Evolutionary conservation across 129 eudicot genomes (phyloP).

Genomic region (Artemisia argyi): DNA sequence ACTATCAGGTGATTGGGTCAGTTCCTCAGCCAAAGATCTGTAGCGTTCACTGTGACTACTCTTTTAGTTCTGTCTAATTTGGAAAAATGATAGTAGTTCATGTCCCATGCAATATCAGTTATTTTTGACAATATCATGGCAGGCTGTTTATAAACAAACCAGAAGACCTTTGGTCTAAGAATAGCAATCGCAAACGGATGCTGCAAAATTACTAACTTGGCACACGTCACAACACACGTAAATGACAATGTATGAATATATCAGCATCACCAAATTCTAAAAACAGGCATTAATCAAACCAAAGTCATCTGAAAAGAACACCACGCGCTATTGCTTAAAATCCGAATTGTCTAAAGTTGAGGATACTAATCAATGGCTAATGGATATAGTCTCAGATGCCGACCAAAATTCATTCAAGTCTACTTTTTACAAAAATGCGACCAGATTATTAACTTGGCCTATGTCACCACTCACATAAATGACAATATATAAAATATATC

Average conservation of each 20-base stretch:
- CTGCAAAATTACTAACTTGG: too few species aligned
- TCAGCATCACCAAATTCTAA: constrained; percentile 3
- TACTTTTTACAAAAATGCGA: background rate
- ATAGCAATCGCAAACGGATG: too few species aligned
- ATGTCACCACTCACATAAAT: background rate
- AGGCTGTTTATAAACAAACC: background rate
- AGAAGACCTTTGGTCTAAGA: background rate
- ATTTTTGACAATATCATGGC: background rate
- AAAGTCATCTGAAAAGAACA: background rate
- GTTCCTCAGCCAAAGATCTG: background rate
- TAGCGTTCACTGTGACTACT: background rate
- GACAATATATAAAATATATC: background rate
- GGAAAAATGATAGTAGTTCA: background rate
- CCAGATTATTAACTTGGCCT: background rate
- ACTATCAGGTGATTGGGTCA: background rate
- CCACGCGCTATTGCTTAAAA: background rate
- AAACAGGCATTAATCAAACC: background rate
- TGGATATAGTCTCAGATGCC: background rate
- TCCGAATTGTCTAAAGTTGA: background rate
- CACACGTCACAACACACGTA: too few species aligned
- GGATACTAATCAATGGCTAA: background rate
- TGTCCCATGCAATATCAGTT: background rate
- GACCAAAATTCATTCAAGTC: background rate
- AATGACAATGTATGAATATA: background rate
- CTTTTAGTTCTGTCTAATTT: background rate